phyloP scores from a whole-genome alignment of 2,329 filamentous ascomycete genomes.

The Penicillium sumatraense region DNA sequence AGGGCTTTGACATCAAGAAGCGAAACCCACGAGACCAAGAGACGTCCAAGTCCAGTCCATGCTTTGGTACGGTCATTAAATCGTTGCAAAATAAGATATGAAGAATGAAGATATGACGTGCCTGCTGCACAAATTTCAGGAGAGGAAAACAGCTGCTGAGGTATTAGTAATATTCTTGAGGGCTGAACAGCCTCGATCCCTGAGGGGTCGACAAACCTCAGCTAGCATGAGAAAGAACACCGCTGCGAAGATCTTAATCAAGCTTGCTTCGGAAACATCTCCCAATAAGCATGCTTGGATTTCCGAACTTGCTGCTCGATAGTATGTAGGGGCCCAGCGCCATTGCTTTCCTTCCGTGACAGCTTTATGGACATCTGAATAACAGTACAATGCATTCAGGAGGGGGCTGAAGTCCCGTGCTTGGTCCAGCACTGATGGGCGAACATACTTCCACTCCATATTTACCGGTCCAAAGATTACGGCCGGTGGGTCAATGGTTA shows the following conservation, averaged over 20 bases:
- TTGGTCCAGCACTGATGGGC: constrained; percentile 29
- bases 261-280: constrained; percentile 27
- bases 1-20: constrained; percentile 41
- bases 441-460: constrained; percentile 40
- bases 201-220: constrained; percentile 30
- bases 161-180: neutral
- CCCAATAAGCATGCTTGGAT: constrained; percentile 34
- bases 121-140: constrained; percentile 31
- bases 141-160: constrained; percentile 31
- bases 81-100: constrained; percentile 34
- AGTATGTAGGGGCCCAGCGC: constrained; percentile 35
- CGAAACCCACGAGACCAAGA: constrained; percentile 39
- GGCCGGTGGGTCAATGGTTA: constrained; percentile 33
- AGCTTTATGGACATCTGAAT: constrained; percentile 37
- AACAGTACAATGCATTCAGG: constrained; percentile 38
- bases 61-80: constrained; percentile 31
- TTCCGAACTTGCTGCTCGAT: constrained; percentile 35
- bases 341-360: constrained; percentile 31
- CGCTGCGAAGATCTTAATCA: constrained; percentile 33
- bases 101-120: constrained; percentile 37
- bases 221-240: constrained; percentile 42
- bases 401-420: constrained; percentile 31
- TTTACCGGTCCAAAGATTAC: constrained; percentile 36
- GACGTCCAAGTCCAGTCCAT: constrained; percentile 34
- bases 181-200: neutral